phyloP scores from a whole-genome alignment of 106 monocot species.

The Dendrobium huoshanense region DNA sequence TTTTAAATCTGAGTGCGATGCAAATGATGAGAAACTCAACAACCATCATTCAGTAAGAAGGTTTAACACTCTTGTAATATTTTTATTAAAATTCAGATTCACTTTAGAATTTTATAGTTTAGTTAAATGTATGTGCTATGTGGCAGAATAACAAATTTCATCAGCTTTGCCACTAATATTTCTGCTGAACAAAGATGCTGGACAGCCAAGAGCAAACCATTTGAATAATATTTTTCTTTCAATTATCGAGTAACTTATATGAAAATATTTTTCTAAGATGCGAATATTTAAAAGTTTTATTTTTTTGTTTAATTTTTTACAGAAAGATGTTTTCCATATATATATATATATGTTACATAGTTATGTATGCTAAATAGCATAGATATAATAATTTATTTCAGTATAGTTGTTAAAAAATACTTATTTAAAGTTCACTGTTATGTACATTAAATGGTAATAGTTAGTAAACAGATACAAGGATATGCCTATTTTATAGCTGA shows the following conservation, averaged over 20 bases:
- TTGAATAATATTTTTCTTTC: not conserved
- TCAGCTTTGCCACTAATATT: not conserved
- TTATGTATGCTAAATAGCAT: not conserved
- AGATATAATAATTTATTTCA: not conserved
- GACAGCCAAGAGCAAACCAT: not conserved
- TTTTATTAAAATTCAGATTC: not conserved
- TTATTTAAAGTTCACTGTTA: not conserved
- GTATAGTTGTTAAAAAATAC: too few relatives aligned
- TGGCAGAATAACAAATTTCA: not conserved
- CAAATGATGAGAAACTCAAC: conserved; percentile 6
- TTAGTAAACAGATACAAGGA: not conserved
- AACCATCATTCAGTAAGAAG: conserved; percentile 5
- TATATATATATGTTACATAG: not conserved
- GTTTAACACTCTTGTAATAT: not conserved
- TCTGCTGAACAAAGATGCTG: not conserved
- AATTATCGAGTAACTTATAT: not conserved
- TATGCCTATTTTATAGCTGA: not conserved
- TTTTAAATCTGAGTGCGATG: not conserved
- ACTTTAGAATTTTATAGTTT: not conserved
- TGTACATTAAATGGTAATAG: not conserved
- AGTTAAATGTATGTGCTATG: not conserved
- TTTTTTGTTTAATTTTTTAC: too few relatives aligned
- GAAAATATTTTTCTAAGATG: not conserved
- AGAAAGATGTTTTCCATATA: not conserved
- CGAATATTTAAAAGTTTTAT: too few relatives aligned